Evolutionary conservation across 1,284 basidiomycete species (phyloP).

Genomic region (Puccinia triticina): DNA sequence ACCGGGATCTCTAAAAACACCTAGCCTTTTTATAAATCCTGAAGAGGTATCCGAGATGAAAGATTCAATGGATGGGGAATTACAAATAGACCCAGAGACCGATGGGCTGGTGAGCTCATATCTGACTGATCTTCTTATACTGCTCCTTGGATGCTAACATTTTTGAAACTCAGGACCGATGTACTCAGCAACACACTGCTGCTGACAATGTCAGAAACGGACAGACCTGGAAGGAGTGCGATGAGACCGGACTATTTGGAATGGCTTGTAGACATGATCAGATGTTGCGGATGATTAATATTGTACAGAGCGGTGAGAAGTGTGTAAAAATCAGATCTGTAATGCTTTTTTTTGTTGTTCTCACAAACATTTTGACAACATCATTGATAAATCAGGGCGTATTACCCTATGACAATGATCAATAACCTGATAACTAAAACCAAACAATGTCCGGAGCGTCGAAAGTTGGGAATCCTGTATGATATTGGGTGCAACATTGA

Average conservation of each 20-base stretch:
- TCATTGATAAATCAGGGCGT: not conserved
- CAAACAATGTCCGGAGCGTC: not conserved
- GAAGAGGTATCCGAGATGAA: too few species aligned
- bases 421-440: not conserved
- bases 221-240: conserved; percentile 16
- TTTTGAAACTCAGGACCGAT: too few species aligned
- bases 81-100: too few species aligned
- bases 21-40: too few species aligned
- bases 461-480: conserved; percentile 7
- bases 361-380: not conserved
- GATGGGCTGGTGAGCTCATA: too few species aligned
- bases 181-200: conserved; percentile 25
- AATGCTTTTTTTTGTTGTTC: not conserved
- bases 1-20: too few species aligned
- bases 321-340: not conserved
- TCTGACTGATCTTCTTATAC: too few species aligned
- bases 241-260: conserved; percentile 33
- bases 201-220: not conserved
- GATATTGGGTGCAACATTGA: conserved; percentile 22
- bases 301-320: too few species aligned
- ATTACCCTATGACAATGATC: conserved; percentile 21
- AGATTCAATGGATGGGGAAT: too few species aligned
- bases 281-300: too few species aligned
- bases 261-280: conserved; percentile 40
- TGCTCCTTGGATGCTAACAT: too few species aligned